A percentile compares a stretch with the other conserved stretches of the same genome.
phyloP scores from a whole-genome alignment of 139 green algal genomes.

The Picochlorum costavermella region DNA sequence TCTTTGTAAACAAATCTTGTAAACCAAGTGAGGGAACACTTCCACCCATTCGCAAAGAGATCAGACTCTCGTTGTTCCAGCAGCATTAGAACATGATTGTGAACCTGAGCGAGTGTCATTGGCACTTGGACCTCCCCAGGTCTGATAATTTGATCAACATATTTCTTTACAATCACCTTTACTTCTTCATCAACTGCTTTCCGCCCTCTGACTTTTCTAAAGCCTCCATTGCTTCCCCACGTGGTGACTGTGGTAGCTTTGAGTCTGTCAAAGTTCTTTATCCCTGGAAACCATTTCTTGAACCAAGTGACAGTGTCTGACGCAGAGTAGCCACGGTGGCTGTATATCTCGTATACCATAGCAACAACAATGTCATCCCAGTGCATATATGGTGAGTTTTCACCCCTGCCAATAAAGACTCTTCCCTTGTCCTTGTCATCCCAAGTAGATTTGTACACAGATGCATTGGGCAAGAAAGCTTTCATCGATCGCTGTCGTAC shows the following conservation, averaged over 20 bases:
- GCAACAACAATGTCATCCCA: too few species aligned
- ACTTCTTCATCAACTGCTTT: constrained; percentile 2
- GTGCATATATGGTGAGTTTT: too few species aligned
- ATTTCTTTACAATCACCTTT: neutral
- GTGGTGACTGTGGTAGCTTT: neutral
- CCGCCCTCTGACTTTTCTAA: constrained; percentile 1
- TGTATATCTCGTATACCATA: too few species aligned
- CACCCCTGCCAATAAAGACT: too few species aligned
- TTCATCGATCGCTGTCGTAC: too few species aligned
- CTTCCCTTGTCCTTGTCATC: too few species aligned
- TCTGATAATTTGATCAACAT: constrained; percentile 1
- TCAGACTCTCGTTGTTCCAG: neutral
- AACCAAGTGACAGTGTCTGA: too few species aligned
- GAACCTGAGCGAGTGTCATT: neutral
- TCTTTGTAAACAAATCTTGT: neutral
- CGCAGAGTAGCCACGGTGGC: too few species aligned
- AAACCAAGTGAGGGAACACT: neutral
- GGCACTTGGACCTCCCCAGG: neutral
- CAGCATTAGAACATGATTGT: neutral
- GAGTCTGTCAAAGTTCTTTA: too few species aligned
- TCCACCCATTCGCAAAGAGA: constrained; percentile 3
- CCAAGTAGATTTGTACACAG: too few species aligned
- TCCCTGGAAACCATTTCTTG: too few species aligned
- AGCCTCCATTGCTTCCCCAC: neutral
- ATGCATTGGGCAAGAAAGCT: too few species aligned